These are phyloP conservation scores for Colletotrichum sp. DNA, from an alignment of 2,329 filamentous ascomycete genomes.

Conservation along the genomic window DNA sequence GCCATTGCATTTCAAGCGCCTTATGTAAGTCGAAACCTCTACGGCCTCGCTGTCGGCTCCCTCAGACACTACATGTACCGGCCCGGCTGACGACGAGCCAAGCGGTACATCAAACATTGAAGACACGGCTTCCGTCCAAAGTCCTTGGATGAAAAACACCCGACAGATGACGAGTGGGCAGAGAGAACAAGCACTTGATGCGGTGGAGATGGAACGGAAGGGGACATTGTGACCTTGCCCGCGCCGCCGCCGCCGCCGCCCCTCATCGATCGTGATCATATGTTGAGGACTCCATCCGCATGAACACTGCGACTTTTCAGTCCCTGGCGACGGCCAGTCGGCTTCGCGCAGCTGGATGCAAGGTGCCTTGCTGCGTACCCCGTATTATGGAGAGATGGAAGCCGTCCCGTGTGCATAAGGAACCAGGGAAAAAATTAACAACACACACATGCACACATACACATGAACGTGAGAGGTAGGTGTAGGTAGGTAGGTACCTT, in stretches of 20 bases:
- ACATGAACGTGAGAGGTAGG: not conserved
- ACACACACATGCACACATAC: not conserved
- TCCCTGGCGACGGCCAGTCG: not conserved
- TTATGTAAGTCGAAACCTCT: slow-evolving; percentile 18
- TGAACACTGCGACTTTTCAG: slow-evolving; percentile 11
- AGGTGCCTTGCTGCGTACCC: slow-evolving; percentile 8
- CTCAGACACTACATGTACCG: slow-evolving; percentile 4
- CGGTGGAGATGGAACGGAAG: not conserved
- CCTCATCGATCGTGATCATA: not conserved
- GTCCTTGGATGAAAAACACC: slow-evolving; percentile 8
- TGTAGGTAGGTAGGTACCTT: not conserved
- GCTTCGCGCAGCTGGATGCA: slow-evolving; percentile 6
- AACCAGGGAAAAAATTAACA: not conserved
- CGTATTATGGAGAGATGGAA: not conserved
- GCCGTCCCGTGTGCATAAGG: not conserved
- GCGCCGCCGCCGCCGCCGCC: not conserved
- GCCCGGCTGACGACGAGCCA: not conserved
- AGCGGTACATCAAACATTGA: slow-evolving; percentile 12
- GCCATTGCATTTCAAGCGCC: not conserved
- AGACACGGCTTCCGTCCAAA: slow-evolving; percentile 1
- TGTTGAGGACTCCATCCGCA: slow-evolving; percentile 7
- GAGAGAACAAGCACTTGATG: slow-evolving; percentile 3
- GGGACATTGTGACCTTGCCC: not conserved
- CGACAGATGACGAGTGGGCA: not conserved
- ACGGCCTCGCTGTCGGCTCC: slow-evolving; percentile 8